Evolutionary conservation across 345 rosid species (phyloP).

Genomic region (Alliaria petiolata): DNA sequence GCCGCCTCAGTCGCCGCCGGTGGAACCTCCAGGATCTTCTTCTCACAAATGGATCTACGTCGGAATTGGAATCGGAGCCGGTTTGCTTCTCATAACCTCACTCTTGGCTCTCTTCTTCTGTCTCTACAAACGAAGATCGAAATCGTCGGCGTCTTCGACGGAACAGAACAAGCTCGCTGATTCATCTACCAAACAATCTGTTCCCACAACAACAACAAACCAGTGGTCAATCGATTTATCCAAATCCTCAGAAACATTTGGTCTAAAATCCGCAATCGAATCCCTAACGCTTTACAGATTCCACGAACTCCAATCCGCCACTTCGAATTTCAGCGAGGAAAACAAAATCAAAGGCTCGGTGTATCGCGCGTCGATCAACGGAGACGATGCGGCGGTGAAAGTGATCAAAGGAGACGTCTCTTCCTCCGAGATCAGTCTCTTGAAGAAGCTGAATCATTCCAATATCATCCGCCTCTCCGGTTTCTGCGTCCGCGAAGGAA

Average conservation of each 20-base stretch:
- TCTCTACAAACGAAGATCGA: slow-evolving; percentile 23
- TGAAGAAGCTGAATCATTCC: slow-evolving; percentile 75
- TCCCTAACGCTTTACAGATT: slow-evolving; percentile 61
- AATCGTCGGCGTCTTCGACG: not conserved
- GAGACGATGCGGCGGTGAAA: slow-evolving; percentile 75
- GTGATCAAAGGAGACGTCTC: slow-evolving; percentile 80
- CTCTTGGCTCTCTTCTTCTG: slow-evolving; percentile 36
- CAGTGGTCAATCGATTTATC: slow-evolving; percentile 43
- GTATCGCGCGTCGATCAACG: slow-evolving; percentile 59
- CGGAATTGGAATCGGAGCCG: slow-evolving; percentile 57
- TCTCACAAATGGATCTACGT: slow-evolving; percentile 52
- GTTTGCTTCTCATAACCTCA: too few relatives aligned
- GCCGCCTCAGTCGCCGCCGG: slow-evolving; percentile 21
- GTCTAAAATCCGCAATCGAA: slow-evolving; percentile 51
- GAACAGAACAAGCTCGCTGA: slow-evolving; percentile 30
- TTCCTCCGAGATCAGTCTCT: slow-evolving; percentile 58
- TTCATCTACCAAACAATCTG: slow-evolving; percentile 34
- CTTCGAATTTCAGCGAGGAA: slow-evolving; percentile 51
- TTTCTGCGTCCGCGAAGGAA: slow-evolving; percentile 67
- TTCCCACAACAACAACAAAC: slow-evolving; percentile 16
- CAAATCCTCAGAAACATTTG: slow-evolving; percentile 26
- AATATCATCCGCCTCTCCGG: slow-evolving; percentile 86
- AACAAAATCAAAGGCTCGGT: slow-evolving; percentile 66
- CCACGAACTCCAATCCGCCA: slow-evolving; percentile 55
- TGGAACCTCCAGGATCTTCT: slow-evolving; percentile 38